Conservation (phyloP, 2,329 filamentous ascomycete genomes). For the Colletotrichum sp. region DNA sequence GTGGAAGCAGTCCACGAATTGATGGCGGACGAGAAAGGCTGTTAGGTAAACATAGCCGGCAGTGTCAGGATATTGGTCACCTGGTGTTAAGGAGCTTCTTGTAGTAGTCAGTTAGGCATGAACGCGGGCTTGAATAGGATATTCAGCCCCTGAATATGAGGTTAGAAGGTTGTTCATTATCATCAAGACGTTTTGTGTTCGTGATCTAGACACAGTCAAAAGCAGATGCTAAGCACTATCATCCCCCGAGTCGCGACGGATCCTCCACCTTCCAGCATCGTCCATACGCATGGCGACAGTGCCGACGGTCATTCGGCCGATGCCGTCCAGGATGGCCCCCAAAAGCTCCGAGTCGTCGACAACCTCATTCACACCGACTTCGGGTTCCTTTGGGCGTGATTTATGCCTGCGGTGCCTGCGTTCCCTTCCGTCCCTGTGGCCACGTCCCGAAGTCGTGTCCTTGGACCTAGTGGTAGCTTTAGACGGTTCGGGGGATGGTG, state of each 20-base stretch:
- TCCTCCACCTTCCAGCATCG: constrained; percentile 46
- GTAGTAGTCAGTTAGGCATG: background rate
- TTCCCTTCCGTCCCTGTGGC: background rate
- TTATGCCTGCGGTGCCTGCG: background rate
- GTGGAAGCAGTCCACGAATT: constrained; percentile 37
- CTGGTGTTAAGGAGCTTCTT: background rate
- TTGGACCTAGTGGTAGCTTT: background rate
- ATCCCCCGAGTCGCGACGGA: constrained; percentile 21
- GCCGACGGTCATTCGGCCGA: constrained; percentile 34
- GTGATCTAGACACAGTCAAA: background rate
- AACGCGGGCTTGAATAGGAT: background rate
- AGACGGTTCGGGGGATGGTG: background rate
- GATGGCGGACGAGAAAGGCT: constrained; percentile 24
- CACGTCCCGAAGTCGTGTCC: background rate
- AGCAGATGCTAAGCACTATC: background rate
- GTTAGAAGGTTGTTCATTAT: background rate
- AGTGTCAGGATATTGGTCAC: background rate
- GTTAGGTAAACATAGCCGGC: background rate
- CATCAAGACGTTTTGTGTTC: background rate
- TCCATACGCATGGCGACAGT: constrained; percentile 37
- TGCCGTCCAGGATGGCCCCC: constrained; percentile 39
- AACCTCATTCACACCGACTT: background rate
- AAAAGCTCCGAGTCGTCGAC: constrained; percentile 35
- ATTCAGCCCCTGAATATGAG: background rate
- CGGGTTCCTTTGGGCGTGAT: background rate